A percentile compares a stretch with the other conserved stretches of the same genome.
Evolutionary conservation across 768 basidiomycete genomes (phyloP).

Genomic region (Strobilomyces confusus): DNA sequence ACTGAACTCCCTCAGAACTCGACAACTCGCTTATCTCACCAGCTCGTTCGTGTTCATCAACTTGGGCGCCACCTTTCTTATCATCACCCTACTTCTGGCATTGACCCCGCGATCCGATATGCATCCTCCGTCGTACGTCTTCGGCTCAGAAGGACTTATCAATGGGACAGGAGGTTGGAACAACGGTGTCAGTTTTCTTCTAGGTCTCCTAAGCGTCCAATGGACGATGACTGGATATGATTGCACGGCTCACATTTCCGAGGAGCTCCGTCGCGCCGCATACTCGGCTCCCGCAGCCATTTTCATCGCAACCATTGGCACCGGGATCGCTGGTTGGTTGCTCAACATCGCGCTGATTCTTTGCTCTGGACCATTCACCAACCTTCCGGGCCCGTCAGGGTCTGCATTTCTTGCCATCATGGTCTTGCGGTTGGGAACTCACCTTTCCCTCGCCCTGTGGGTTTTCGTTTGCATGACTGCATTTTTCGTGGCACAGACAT

Average conservation of each 20-base stretch:
- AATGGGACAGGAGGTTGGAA: constrained; percentile 43
- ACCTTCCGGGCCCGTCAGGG: constrained; percentile 50
- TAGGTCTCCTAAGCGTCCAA: constrained; percentile 45
- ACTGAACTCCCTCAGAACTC: constrained; percentile 43
- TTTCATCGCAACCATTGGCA: constrained; percentile 43
- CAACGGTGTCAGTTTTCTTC: constrained; percentile 40
- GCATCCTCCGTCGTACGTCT: constrained; percentile 56
- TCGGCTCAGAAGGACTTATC: constrained; percentile 39
- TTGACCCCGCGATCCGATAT: constrained; percentile 47
- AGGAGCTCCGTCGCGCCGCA: constrained; percentile 52
- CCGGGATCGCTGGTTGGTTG: constrained; percentile 55
- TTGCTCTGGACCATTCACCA: constrained; percentile 47
- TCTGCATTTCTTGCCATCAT: constrained; percentile 58
- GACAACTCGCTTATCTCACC: constrained; percentile 31
- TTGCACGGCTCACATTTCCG: constrained; percentile 27
- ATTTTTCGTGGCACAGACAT: constrained; percentile 50
- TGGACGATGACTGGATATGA: constrained; percentile 42
- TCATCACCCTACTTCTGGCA: constrained; percentile 41
- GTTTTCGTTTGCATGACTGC: constrained; percentile 59
- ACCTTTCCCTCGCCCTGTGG: constrained; percentile 52
- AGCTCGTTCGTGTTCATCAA: constrained; percentile 44
- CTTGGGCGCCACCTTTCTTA: constrained; percentile 38
- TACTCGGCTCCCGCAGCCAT: constrained; percentile 44
- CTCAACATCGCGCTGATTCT: constrained; percentile 60
- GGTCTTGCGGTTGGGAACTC: constrained; percentile 48